Percentiles rank a stretch among this genome's conserved stretches.
Conservation (phyloP, 257 asterid genomes). For the Nyctanthes arbortristis region DNA sequence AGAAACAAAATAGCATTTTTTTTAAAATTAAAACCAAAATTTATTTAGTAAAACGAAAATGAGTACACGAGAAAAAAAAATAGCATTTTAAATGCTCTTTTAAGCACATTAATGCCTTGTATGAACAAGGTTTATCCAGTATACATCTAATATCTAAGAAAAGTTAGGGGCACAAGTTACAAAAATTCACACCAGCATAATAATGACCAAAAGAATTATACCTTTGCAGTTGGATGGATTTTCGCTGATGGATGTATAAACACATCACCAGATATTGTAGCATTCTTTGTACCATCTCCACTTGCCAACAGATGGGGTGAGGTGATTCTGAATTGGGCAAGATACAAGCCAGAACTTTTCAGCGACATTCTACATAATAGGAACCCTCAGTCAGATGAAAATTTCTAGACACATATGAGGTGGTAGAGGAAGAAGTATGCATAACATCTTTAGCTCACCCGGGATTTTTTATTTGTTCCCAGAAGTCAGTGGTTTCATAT, state of each 20-base stretch:
- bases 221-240: conserved; percentile 82
- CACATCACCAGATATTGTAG: conserved; percentile 36
- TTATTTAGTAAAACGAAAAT: too few relatives aligned
- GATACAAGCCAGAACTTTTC: conserved; percentile 41
- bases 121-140: not conserved
- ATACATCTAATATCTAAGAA: not conserved
- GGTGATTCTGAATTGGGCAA: conserved; percentile 35
- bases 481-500: conserved; percentile 83
- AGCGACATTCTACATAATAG: conserved; percentile 21
- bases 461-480: conserved; percentile 94
- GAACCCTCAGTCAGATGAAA: not conserved
- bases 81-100: not conserved
- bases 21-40: too few relatives aligned
- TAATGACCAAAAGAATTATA: conserved; percentile 4
- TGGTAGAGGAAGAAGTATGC: conserved; percentile 15
- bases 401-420: not conserved
- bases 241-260: conserved; percentile 32
- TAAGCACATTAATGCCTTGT: not conserved
- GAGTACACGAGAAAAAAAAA: too few relatives aligned
- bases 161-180: not conserved
- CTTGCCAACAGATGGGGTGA: conserved; percentile 39
- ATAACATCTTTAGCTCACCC: conserved; percentile 50
- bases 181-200: not conserved
- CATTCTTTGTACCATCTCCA: conserved; percentile 38
- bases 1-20: not conserved